Conservation (phyloP, 1,284 basidiomycete species). For the Takashimella koratensis region DNA sequence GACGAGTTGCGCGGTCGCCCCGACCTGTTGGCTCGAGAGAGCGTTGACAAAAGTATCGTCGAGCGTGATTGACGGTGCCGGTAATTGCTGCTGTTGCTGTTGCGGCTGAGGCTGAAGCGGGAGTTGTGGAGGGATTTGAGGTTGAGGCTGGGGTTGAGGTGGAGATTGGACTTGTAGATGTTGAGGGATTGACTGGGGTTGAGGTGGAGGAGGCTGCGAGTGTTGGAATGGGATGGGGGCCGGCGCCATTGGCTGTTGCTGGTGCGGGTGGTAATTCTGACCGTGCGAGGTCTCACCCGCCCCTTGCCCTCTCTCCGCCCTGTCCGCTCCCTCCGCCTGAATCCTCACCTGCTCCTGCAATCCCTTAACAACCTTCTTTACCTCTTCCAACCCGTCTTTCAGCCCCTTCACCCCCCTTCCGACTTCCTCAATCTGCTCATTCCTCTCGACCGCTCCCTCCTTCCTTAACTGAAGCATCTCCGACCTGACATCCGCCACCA, state of each 20-base stretch:
- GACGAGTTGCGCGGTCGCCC: conserved; percentile 25
- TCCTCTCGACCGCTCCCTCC: conserved; percentile 17
- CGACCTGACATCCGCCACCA: conserved; percentile 32
- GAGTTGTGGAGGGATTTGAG: conserved; percentile 3
- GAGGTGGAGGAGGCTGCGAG: neutral
- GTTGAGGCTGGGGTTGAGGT: conserved; percentile 1
- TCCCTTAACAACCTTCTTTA: conserved; percentile 26
- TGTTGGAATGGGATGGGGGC: no score
- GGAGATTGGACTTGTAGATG: neutral
- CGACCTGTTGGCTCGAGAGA: conserved; percentile 14
- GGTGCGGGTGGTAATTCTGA: neutral
- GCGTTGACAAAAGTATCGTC: conserved; percentile 33
- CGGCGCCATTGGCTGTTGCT: neutral
- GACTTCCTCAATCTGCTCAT: conserved; percentile 13
- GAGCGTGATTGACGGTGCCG: conserved; percentile 1
- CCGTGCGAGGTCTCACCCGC: neutral
- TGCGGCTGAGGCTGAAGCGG: conserved; percentile 2
- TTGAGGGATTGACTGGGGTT: neutral
- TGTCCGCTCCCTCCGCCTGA: neutral
- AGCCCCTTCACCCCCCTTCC: conserved; percentile 19
- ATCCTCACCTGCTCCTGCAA: conserved; percentile 22
- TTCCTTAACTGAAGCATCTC: conserved; percentile 39
- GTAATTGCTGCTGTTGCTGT: neutral
- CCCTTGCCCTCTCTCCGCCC: neutral
- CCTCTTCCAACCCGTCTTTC: conserved; percentile 18